Evolutionary conservation across 345 rosid species (phyloP), one percentile per base, ranked within the genome.

Genomic region (Pistacia atlantica): DNA sequence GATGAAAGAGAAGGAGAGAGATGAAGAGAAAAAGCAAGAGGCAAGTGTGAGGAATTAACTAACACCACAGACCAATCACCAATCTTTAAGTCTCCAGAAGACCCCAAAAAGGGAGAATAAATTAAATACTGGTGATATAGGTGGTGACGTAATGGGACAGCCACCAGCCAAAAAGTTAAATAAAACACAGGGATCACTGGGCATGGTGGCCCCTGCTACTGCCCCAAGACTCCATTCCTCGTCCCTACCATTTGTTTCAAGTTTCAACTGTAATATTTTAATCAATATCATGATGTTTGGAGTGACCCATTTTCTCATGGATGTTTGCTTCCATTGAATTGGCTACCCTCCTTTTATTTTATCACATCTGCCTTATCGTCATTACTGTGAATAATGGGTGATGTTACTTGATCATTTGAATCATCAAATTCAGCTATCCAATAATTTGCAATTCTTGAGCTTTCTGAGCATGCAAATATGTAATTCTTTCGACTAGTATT

Each of bases 101-200:
- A 63, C 56, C 79, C 79, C 77, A 75, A 63, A 61, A 72, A 73
- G 76, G 65, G 68, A 35, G 31, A 62, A 73, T 60, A 63, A 75
- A 33, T 42, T 42, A 71, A 42, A 51, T 16, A 17, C 8, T 46
- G 48, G 51, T 71, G 69, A 55, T 66, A 64, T 78, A 22, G 75
- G 80, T 37, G 76, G 84, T 87, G 85, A 83, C 88, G 86, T 83
- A 83, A 83, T 79, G 80, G 83, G 77, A 80, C 86, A 87, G 84
- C 79, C 75, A 87, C 84, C 84, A 75, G 77, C 84, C 79, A 78
- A 79, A 12, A 42, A 57, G 64, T 35, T 28, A 10, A 42, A 4
- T 20, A 4, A 56, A 45, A 75, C 68, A 31, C 37, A 51, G 12
- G 20, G 84, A 56, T 79, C 33, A 51, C 65, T 71, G 88, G 60